Base-by-base conservation (phyloP, 2,329 filamentous ascomycete genomes). In the Dissoconium aciculare region DNA sequence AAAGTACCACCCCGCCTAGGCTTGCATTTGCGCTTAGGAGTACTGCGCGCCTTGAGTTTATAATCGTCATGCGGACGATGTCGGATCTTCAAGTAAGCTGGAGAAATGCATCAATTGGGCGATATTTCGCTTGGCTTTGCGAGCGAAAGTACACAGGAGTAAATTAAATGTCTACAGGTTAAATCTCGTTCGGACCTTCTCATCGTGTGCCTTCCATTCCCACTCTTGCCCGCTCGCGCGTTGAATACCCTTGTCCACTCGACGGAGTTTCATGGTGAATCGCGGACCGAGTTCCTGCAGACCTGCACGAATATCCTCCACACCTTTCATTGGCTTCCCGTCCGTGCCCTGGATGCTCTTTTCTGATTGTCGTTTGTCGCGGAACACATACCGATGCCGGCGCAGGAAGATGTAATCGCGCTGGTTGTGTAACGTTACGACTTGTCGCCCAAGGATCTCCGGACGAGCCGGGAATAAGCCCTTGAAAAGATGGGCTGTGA, bases 181-280 rank as follows among this genome's bases (percentile, higher is more conserved):
- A 62, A 95, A 98, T 53, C 82, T 76, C 44, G 87, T 95, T 49
- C 89, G 69, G 51, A 80, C 67, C 64, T 94, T 94, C 62, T 98
- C 89, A 77, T 89, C 91, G 52, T 75, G 74, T 8, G 80, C 78
- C 61, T 92, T 91, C 89, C 89, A 98, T 54, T 94, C 73, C 87
- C 89, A 95, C 51, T 92, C 81, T 44, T 83, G 71, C 21, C 83
- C 82, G 55, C 71, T 75, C 27, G 57, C 77, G 62, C 55, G 73
- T 63, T 64, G 81, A 42, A 98, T 79, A 0, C 85, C 87, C 58
- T 84, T 85, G 53, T 95, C 87, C 26, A 95, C 76, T 47, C 89
- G 73, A 44, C 85, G 72, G 48, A 98, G 59, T 63, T 95, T 95
- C 41, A 95, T 58, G 2, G 80, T 87, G 61, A 89, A 67, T 46